Base-by-base conservation (phyloP, 78 protist genomes). In the Dictyostelium citrinum region DNA sequence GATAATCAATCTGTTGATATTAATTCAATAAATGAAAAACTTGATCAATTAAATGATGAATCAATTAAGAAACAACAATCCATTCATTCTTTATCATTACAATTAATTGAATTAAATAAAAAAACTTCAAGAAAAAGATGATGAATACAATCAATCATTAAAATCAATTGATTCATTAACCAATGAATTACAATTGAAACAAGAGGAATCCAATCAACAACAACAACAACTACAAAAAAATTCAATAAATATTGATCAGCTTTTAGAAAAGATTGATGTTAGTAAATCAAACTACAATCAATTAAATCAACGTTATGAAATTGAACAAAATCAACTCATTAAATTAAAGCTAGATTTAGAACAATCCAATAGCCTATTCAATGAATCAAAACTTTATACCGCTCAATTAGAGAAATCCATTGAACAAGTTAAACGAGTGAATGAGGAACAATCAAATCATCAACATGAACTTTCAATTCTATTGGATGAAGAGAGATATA, bases 401-500 rank as follows among this genome's bases (percentile, higher is more conserved):
- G 2, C 33, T 17, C 61, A 75, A 43, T 75, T 75, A 11, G 81
- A 75, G 58, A 41, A 75, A 75, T 75, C 81, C 4, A 75, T 75
- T 0, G 61, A 75, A 31, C 29, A 35, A 75, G 81, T 75, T 41
- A 75, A 75, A n/a, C 4, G 6, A 39, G 41, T 43, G 3, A 41
- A n/a, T 41, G 55, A 75, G 16, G 35, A 17, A n/a, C 81, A 75
- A 75, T 35, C 61, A 14, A 43, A 22, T 16, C 81, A 41, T 22
- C 81, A 75, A 41, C 9, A 11, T 16, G 55, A 75, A 75, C 31
- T 75, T 7, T 5, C 33, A n/a, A 9, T n/a, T 2, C 31, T 75
- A 6, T n/a, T 75, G 11, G 81, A 75, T n/a, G 61, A 75, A 75
- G 81, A 75, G 31, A 39, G 81, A 39, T 75, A 75, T 41, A 75